Evolutionary conservation across 164 flowering plant species (phyloP), one percentile per base, ranked within the genome.

Genomic region (Akebia trifoliata): DNA sequence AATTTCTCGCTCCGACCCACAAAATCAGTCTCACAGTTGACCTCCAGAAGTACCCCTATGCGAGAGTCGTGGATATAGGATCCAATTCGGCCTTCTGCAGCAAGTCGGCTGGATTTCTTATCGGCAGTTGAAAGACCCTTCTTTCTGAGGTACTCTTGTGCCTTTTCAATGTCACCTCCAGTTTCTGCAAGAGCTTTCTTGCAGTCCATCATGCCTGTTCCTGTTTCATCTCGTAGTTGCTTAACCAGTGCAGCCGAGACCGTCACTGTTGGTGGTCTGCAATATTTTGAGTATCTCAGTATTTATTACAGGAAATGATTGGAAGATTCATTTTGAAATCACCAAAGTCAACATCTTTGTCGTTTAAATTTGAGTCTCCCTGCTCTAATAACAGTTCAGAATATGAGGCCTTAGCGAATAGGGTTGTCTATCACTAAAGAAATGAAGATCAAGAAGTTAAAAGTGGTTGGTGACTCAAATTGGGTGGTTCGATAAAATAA

Each of bases 161-260:
- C 99, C 70, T 90, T 86, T 76, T 80, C 89, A 14, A 94, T 76
- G 70, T 94, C 83, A 17, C 95, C 96, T 60, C 81, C 95, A n/a
- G 96, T 80, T 75, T 90, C 96, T 4, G 96, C 56, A 5, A 94
- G 85, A 52, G 99, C 99, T 72, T 83, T 94, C 80, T 94, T 94
- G 82, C 99, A 94, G 63, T 90, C 99, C 99, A 94, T 94, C 99
- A 94, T 94, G 47, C 99, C 99, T 1, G 99, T 97, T 37, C 99
- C 97, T 3, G 95, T 84, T 76, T 94, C 97, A 45, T 94, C 99
- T 4, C 99, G 70, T 9, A 94, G 69, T 71, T 90, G 92, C 73
- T 87, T 94, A 17, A 94, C 99, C 52, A 94, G 59, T 51, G 93
- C 81, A 43, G 97, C 95, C 30, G 99, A 87, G 18, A 93, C 72